Evolutionary conservation across 2,329 filamentous ascomycete species (phyloP), one percentile per base, ranked within the genome.

Genomic region (Apiospora saccharicola): DNA sequence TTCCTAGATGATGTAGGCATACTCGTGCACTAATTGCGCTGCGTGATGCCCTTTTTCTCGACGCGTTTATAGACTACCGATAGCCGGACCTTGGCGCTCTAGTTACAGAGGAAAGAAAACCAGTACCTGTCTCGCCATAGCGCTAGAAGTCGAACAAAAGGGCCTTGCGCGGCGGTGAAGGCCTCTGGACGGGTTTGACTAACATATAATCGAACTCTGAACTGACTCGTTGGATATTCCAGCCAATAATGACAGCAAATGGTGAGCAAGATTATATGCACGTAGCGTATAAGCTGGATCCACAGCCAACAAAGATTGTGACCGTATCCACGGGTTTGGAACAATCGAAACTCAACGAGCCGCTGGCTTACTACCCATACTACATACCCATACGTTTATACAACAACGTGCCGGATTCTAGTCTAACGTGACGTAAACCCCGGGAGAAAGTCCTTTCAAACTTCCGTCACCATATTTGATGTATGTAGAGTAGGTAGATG

Each of bases 261-360:
- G 67, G 43, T 68, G 44, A 7, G 34, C 57, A 64, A 64, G 51
- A 64, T 37, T 22, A n/a, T 41, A 37, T 16, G 19, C 12, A 24
- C 4, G 61, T 46, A 68, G 22, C n/a, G 22, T 34, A 30, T 61
- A 61, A 30, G 53, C 30, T 61, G 26, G 30, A 22, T 30, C 53
- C 53, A 61, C 53, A 22, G 16, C 16, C 53, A 30, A 61, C 30
- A 30, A 26, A 47, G 44, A n/a, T 68, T 46, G 67, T 68, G 44
- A 68, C 67, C 68, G 68, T 70, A 70, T 53, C 68, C 68, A 70
- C 47, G 47, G 68, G 10, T 70, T 41, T 70, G 68, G 68, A 57
- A 70, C 68, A 70, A 70, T 41, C 68, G 68, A 70, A 70, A 53
- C 68, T 70, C 68, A 69, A 69, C 44, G 43, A 46, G 44, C 44